These are phyloP conservation scores for Marasmius tenuissimus DNA, from an alignment of 1,284 basidiomycete genomes.

Conservation along the genomic window DNA sequence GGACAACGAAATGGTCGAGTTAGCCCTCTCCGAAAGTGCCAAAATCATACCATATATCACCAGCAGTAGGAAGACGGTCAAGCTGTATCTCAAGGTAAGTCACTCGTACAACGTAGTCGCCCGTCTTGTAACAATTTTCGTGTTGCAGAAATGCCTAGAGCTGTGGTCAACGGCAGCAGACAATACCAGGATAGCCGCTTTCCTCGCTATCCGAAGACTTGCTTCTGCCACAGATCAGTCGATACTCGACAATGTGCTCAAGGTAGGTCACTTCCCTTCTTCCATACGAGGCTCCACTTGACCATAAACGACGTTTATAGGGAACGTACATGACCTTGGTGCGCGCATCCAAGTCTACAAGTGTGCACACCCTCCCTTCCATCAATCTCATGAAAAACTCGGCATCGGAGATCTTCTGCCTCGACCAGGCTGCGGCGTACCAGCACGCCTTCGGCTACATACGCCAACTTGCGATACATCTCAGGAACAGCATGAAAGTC, in stretches of 20 bases:
- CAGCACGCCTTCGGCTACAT: conserved; percentile 98
- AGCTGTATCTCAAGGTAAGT: conserved; percentile 80
- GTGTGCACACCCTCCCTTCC: conserved; percentile 84
- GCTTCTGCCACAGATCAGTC: conserved; percentile 81
- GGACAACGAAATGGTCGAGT: conserved; percentile 64
- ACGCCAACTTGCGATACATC: conserved; percentile 91
- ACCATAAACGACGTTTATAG: conserved; percentile 35
- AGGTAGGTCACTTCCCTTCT: conserved; percentile 48
- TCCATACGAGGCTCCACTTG: conserved; percentile 4
- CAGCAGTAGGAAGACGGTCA: conserved; percentile 80
- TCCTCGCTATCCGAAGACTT: conserved; percentile 83
- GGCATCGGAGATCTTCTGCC: conserved; percentile 87
- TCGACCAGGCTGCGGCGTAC: conserved; percentile 77
- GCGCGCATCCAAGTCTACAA: conserved; percentile 82
- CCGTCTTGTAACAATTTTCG: conserved; percentile 1
- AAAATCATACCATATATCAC: conserved; percentile 88
- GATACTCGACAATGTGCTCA: conserved; percentile 84
- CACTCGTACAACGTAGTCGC: neutral
- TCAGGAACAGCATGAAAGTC: conserved; percentile 89
- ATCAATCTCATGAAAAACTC: conserved; percentile 99
- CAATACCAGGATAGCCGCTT: conserved; percentile 83
- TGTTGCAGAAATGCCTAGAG: conserved; percentile 69
- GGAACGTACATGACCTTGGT: conserved; percentile 86
- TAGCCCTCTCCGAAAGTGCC: conserved; percentile 79
- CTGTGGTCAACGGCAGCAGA: conserved; percentile 84